phyloP scores from a whole-genome alignment of 768 basidiomycete genomes.

The Serendipita sp. region DNA sequence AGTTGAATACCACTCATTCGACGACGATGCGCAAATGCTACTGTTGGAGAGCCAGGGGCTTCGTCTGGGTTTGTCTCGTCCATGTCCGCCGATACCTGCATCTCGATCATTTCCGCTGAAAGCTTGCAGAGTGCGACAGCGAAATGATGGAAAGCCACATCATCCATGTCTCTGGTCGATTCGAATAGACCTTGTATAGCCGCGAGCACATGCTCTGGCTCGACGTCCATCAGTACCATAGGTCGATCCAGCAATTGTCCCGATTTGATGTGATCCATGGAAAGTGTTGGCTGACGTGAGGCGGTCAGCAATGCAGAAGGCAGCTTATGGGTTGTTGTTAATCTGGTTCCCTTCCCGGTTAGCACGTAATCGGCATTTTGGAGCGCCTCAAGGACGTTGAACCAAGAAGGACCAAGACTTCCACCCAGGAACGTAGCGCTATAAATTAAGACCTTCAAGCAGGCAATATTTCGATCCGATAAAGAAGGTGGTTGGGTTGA shows the following conservation, averaged over 20 bases:
- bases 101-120: conserved; percentile 83
- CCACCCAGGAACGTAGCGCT: conserved; percentile 70
- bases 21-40: conserved; percentile 36
- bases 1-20: conserved; percentile 81
- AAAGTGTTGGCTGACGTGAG: conserved; percentile 15
- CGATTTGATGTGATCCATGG: conserved; percentile 17
- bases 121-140: conserved; percentile 64
- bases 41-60: conserved; percentile 23
- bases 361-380: conserved; percentile 94
- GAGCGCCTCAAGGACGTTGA: conserved; percentile 70
- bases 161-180: conserved; percentile 66
- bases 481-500: conserved; percentile 49
- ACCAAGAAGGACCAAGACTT: conserved; percentile 83
- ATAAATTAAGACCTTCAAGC: conserved; percentile 64
- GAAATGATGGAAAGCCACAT: conserved; percentile 66
- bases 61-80: conserved; percentile 27
- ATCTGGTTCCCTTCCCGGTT: conserved; percentile 33
- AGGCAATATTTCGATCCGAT: conserved; percentile 80
- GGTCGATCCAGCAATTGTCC: conserved; percentile 23
- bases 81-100: conserved; percentile 37
- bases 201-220: conserved; percentile 52
- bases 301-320: conserved; percentile 11
- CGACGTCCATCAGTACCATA: conserved; percentile 53
- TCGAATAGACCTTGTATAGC: conserved; percentile 79
- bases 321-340: conserved; percentile 8